Evolutionary conservation across 2,329 filamentous ascomycete species (phyloP).

Genomic region (Elsinoe fawcettii): DNA sequence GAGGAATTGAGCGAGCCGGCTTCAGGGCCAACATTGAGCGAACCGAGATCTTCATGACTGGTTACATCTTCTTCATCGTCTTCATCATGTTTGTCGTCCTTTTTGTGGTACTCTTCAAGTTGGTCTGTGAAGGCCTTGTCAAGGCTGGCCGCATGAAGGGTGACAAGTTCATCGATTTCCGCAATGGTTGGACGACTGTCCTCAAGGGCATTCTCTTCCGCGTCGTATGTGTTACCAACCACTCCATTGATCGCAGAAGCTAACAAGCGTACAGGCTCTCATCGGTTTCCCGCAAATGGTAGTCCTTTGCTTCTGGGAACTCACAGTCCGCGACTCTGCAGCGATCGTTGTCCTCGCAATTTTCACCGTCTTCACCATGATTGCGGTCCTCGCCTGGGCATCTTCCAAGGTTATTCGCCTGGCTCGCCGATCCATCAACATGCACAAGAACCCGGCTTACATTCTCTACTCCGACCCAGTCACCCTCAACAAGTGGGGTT

Average conservation of each 20-base stretch:
- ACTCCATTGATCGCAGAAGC: slow-evolving; percentile 10
- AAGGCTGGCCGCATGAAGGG: slow-evolving; percentile 70
- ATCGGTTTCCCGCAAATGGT: slow-evolving; percentile 90
- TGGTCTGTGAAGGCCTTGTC: slow-evolving; percentile 64
- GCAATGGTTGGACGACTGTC: slow-evolving; percentile 86
- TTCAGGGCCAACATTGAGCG: slow-evolving; percentile 78
- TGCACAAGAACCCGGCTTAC: slow-evolving; percentile 95
- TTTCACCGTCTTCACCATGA: slow-evolving; percentile 79
- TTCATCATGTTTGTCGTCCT: slow-evolving; percentile 70
- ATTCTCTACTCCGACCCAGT: slow-evolving; percentile 95
- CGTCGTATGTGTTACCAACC: slow-evolving; percentile 40
- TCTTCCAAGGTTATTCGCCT: slow-evolving; percentile 83
- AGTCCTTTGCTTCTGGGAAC: slow-evolving; percentile 87
- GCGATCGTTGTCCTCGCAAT: slow-evolving; percentile 81
- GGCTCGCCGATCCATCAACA: slow-evolving; percentile 75
- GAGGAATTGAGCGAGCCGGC: slow-evolving; percentile 80
- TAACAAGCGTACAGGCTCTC: slow-evolving; percentile 46
- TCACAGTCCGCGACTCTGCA: slow-evolving; percentile 75
- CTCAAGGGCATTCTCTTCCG: slow-evolving; percentile 92
- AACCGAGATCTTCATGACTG: slow-evolving; percentile 90
- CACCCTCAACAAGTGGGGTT: slow-evolving; percentile 94
- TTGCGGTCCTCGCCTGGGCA: slow-evolving; percentile 72
- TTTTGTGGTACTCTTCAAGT: slow-evolving; percentile 72
- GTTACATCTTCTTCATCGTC: slow-evolving; percentile 78
- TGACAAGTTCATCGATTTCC: slow-evolving; percentile 87